A percentile compares a stretch with the other conserved stretches of the same genome.
Evolutionary conservation across 2,329 filamentous ascomycete genomes (phyloP).

Genomic region (Claviceps fusiformis): DNA sequence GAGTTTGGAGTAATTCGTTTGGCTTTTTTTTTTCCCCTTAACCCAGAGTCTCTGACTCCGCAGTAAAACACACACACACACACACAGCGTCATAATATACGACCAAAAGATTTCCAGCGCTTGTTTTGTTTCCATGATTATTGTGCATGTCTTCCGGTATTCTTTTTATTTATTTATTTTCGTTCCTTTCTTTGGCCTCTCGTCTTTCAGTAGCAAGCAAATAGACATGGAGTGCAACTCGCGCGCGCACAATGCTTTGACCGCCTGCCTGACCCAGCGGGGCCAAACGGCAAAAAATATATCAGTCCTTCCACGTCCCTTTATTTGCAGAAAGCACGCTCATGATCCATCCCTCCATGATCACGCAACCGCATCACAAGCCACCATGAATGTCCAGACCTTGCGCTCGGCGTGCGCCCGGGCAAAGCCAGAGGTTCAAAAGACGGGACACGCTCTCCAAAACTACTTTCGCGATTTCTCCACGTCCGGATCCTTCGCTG

Average conservation of each 20-base stretch:
- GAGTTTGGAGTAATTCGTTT: constrained; percentile 7
- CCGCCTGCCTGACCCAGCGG: not conserved
- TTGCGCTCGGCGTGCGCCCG: constrained; percentile 24
- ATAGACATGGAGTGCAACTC: not conserved
- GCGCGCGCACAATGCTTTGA: not conserved
- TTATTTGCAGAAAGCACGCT: not conserved
- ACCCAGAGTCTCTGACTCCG: not conserved
- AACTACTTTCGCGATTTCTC: constrained; percentile 18
- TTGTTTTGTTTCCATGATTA: not conserved
- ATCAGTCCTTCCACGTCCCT: no score
- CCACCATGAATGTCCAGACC: constrained; percentile 24
- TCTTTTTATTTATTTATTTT: not conserved
- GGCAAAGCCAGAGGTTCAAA: constrained; percentile 20
- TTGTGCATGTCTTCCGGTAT: not conserved
- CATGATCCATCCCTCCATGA: not conserved
- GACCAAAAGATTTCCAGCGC: not conserved
- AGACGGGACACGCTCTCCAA: constrained; percentile 17
- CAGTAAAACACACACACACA: no score
- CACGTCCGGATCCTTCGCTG: constrained; percentile 21
- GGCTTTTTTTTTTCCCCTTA: not conserved
- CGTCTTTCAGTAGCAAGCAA: not conserved
- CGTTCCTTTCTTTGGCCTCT: not conserved
- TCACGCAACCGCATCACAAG: constrained; percentile 5
- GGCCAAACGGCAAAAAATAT: constrained; percentile 1
- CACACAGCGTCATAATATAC: not conserved